Conservation (phyloP, 2,329 filamentous ascomycete genomes). For the Tolypocladium tropicale region DNA sequence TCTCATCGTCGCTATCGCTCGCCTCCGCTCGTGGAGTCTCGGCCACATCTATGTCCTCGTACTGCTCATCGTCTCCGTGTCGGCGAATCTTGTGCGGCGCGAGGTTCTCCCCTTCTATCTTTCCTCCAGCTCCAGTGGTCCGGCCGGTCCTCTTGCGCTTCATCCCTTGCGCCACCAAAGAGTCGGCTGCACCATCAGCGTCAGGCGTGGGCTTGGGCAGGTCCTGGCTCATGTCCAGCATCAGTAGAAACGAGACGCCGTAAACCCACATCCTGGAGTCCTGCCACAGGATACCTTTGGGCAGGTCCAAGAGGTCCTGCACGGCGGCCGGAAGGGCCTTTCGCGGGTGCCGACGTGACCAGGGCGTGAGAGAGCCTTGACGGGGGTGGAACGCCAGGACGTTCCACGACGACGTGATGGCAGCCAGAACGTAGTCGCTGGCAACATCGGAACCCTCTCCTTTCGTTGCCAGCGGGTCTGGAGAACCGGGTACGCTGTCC, state of each 20-base stretch:
- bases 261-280: conserved; percentile 74
- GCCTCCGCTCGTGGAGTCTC: conserved; percentile 23
- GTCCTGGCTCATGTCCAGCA: conserved; percentile 77
- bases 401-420: conserved; percentile 46
- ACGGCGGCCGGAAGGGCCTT: conserved; percentile 65
- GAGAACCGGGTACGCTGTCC: conserved; percentile 29
- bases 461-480: conserved; percentile 12
- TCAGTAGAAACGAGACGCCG: conserved; percentile 76
- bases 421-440: conserved; percentile 42
- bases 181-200: conserved; percentile 20
- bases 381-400: conserved; percentile 71
- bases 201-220: conserved; percentile 30
- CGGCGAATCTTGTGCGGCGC: conserved; percentile 33
- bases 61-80: conserved; percentile 28
- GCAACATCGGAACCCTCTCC: conserved; percentile 14
- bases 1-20: conserved; percentile 26
- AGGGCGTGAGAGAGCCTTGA: conserved; percentile 68
- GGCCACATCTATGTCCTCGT: conserved; percentile 27
- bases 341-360: conserved; percentile 78
- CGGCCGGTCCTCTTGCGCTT: conserved; percentile 44
- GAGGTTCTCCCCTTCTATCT: conserved; percentile 36
- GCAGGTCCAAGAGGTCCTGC: conserved; percentile 63
- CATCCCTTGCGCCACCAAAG: conserved; percentile 20
- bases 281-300: conserved; percentile 82
- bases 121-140: conserved; percentile 42